A percentile compares a stretch with the other conserved stretches of the same genome.
phyloP scores from a whole-genome alignment of 73 alveolate species.

The Diophrys sp. region DNA sequence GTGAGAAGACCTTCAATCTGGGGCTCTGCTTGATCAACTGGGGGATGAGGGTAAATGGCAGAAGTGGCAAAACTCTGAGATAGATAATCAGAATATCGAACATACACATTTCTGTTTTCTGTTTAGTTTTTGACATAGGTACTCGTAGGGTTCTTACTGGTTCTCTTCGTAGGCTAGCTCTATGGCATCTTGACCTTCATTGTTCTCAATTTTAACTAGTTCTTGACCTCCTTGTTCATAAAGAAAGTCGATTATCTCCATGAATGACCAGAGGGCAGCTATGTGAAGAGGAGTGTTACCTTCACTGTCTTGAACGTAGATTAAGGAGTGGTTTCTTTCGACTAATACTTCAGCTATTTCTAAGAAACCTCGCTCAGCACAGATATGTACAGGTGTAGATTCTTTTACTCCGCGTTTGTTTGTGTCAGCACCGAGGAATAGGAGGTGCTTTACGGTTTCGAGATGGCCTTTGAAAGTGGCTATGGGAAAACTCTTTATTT shows the following conservation, averaged over 20 bases:
- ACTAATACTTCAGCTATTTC: conserved; percentile 7
- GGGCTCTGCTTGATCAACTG: too few species aligned
- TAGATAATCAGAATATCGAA: neutral
- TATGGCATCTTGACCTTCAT: conserved; percentile 13
- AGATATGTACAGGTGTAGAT: conserved; percentile 18
- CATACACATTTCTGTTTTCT: neutral
- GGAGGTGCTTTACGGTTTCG: conserved; percentile 1
- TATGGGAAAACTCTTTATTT: too few species aligned
- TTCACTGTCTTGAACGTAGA: conserved; percentile 10
- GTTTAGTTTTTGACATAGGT: conserved; percentile 14
- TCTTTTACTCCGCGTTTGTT: neutral
- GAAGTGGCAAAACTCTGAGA: too few species aligned
- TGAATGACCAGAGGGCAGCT: conserved; percentile 13
- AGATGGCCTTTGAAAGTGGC: conserved; percentile 13
- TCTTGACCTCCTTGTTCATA: conserved; percentile 23
- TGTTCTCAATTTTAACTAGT: conserved; percentile 1
- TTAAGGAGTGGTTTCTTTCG: neutral
- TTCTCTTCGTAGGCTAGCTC: conserved; percentile 36
- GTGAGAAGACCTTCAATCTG: too few species aligned
- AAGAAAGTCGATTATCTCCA: conserved; percentile 17
- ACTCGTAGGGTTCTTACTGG: conserved; percentile 20
- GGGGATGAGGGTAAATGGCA: too few species aligned
- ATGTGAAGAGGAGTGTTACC: conserved; percentile 24
- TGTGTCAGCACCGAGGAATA: conserved; percentile 13
- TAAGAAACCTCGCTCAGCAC: conserved; percentile 19